Evolutionary conservation across 148 eudicot genomes (phyloP), one percentile per base, ranked within the genome.

Genomic region (Heliamphora exappendiculata): DNA sequence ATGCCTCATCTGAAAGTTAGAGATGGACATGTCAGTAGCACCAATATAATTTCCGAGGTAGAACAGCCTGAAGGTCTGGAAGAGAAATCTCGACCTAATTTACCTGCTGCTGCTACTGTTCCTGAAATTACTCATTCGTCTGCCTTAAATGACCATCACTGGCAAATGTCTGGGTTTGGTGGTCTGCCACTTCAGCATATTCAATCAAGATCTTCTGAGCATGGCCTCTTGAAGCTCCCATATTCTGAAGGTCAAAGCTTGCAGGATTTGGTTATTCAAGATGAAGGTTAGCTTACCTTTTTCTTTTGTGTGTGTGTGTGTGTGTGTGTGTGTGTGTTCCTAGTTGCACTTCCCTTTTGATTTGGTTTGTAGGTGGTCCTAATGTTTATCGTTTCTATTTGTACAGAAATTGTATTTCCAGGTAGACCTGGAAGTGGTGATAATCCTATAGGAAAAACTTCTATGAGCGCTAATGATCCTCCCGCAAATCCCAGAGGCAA

Each of bases 391-490:
- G 45, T 29, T 51, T 62, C 49, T 12, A 33, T 50, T 75, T 75
- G 1, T 60, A 57, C 93, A 92, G 97, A 92, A 85, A 89, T 91
- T 71, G 88, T 95, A 71, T 92, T 92, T 79, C 89, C 96, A 49
- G 96, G 96, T 64, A 85, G 89, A 76, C 96, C 96, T 79, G 91
- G 87, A 71, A 92, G 87, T 80, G 81, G 89, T 47, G 87, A 87
- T 29, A 78, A 78, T 73, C 72, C 76, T 49, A 77, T 71, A 36
- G 91, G 84, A 74, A 86, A 79, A 76, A 78, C 80, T 72, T 62
- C 77, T 24, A 81, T 85, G 53, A 82, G 84, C 72, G 77, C 68
- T 59, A 86, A 81, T 75, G 85, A 82, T 69, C 75, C 73, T 58
- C 51, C 89, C 76, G 71, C 70, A 37, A 81, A 79, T 85, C 71